Conservation (phyloP, 1,284 basidiomycete species). For the Ustilago lituana region DNA sequence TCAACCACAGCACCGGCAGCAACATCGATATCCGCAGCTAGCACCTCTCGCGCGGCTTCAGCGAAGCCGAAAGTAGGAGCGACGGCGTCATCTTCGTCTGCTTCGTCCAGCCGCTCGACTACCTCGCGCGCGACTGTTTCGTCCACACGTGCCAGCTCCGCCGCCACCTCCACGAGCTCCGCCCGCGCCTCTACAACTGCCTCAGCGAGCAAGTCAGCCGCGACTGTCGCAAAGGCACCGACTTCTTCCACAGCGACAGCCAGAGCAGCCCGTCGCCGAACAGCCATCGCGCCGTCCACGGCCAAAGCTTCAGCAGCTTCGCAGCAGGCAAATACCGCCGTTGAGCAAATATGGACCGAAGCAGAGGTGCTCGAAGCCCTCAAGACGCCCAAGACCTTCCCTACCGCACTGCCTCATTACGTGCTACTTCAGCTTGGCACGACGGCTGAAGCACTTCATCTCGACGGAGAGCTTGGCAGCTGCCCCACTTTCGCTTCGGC, state of each 20-base stretch:
- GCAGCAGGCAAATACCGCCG: not conserved
- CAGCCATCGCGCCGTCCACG: constrained; percentile 1
- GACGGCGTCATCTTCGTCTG: constrained; percentile 8
- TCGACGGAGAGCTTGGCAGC: constrained; percentile 12
- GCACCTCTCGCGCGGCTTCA: constrained; percentile 7
- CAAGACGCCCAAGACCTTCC: constrained; percentile 5
- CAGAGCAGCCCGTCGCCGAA: constrained; percentile 1
- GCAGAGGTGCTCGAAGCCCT: constrained; percentile 26
- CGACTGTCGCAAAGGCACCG: not conserved
- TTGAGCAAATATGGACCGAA: constrained; percentile 25
- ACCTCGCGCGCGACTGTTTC: constrained; percentile 7
- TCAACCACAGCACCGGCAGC: not conserved
- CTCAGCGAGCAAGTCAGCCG: constrained; percentile 2
- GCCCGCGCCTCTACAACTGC: constrained; percentile 3
- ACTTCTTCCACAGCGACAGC: not conserved
- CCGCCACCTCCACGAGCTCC: constrained; percentile 12
- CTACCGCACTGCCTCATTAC: constrained; percentile 10
- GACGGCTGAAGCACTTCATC: constrained; percentile 14
- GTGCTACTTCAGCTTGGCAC: constrained; percentile 25
- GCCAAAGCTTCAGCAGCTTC: not conserved
- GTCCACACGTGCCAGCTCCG: constrained; percentile 14
- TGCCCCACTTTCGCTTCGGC: constrained; percentile 2
- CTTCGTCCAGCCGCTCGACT: constrained; percentile 20
- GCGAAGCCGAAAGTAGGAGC: not conserved
- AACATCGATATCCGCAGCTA: constrained; percentile 2